Evolutionary conservation across 2,329 filamentous ascomycete genomes (phyloP).

Genomic region (Drechmeria coniospora): DNA sequence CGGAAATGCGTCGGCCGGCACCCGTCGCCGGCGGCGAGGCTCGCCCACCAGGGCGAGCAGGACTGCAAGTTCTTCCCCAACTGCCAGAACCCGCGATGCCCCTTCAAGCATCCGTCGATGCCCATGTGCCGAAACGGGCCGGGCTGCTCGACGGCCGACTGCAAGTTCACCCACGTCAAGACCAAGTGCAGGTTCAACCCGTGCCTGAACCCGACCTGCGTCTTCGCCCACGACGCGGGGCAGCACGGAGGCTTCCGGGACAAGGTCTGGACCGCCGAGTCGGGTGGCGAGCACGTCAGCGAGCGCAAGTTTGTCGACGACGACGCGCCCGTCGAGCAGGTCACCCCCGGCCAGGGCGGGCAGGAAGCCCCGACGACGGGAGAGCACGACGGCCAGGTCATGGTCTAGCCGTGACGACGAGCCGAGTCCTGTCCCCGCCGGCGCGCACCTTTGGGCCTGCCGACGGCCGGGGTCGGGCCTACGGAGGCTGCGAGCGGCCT

Average conservation of each 20-base stretch:
- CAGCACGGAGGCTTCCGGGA: conserved; percentile 74
- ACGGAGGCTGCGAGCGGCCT: too few species aligned
- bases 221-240: conserved; percentile 81
- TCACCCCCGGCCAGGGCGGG: conserved; percentile 40
- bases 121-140: conserved; percentile 82
- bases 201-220: conserved; percentile 76
- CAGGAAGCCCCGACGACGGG: conserved; percentile 19
- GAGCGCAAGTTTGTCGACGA: conserved; percentile 79
- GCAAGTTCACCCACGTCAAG: conserved; percentile 80
- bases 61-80: conserved; percentile 87
- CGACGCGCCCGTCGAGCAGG: conserved; percentile 50
- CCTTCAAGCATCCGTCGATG: conserved; percentile 78
- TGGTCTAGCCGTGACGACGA: too few species aligned
- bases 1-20: conserved; percentile 84
- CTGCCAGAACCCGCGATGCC: conserved; percentile 74
- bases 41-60: conserved; percentile 64
- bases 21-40: conserved; percentile 72
- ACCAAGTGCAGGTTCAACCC: conserved; percentile 82
- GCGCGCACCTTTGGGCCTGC: too few species aligned
- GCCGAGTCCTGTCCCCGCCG: too few species aligned
- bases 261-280: conserved; percentile 73
- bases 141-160: conserved; percentile 66
- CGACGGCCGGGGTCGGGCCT: too few species aligned
- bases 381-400: too few species aligned
- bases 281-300: conserved; percentile 52